These are phyloP conservation scores for Hortiboletus flavorubellus DNA, from an alignment of 768 basidiomycete species.

Conservation along the genomic window DNA sequence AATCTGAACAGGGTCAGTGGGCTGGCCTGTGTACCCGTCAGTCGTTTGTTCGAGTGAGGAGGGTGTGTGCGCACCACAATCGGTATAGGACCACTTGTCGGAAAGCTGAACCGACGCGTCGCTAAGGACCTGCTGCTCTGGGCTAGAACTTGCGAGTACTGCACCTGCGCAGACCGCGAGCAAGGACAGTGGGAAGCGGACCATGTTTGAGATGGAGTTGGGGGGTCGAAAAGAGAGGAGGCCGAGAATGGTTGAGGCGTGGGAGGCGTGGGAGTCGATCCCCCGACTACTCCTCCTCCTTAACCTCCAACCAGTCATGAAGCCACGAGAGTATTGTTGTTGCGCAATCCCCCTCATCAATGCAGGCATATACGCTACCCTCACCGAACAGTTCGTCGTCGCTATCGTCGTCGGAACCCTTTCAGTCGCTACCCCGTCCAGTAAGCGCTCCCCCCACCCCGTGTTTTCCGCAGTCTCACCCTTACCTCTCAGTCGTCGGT, in stretches of 20 bases:
- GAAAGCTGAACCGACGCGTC: slow-evolving; percentile 33
- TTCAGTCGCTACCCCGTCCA: slow-evolving; percentile 72
- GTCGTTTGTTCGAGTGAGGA: background rate
- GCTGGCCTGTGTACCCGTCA: slow-evolving; percentile 38
- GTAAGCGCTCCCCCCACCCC: slow-evolving; percentile 43
- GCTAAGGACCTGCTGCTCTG: slow-evolving; percentile 31
- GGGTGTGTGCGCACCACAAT: slow-evolving; percentile 64
- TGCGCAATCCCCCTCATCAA: slow-evolving; percentile 91
- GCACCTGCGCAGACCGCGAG: slow-evolving; percentile 26
- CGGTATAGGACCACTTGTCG: slow-evolving; percentile 59
- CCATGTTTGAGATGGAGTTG: slow-evolving; percentile 21
- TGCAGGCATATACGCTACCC: slow-evolving; percentile 79
- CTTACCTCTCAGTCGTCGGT: slow-evolving; percentile 65
- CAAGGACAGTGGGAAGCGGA: slow-evolving; percentile 26
- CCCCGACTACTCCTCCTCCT: slow-evolving; percentile 1
- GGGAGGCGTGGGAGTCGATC: slow-evolving; percentile 20
- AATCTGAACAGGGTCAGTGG: slow-evolving; percentile 53
- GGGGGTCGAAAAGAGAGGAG: slow-evolving; percentile 11
- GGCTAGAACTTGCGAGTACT: slow-evolving; percentile 20
- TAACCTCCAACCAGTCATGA: slow-evolving; percentile 42
- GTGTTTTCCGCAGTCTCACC: slow-evolving; percentile 7
- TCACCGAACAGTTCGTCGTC: slow-evolving; percentile 72
- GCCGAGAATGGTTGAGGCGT: slow-evolving; percentile 14
- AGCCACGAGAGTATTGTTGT: slow-evolving; percentile 85
- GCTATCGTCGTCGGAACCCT: slow-evolving; percentile 69